Evolutionary conservation across 345 rosid genomes (phyloP).

Genomic region (Sapria himalayana): DNA sequence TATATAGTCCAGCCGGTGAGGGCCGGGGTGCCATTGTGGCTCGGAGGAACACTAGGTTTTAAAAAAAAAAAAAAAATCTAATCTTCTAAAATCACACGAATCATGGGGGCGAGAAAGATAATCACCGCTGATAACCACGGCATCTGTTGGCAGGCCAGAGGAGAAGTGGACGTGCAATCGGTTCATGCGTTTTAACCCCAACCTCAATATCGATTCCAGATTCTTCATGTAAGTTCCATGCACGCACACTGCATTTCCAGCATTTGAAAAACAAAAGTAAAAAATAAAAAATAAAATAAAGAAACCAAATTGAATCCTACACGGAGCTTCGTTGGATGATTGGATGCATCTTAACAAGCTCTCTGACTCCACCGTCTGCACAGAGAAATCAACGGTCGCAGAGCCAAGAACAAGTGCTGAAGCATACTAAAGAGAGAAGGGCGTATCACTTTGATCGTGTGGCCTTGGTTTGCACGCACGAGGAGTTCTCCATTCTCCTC

Average conservation of each 20-base stretch:
- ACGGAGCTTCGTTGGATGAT: constrained; percentile 52
- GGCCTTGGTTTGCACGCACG: constrained; percentile 94
- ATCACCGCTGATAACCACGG: constrained; percentile 67
- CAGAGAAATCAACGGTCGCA: constrained; percentile 2
- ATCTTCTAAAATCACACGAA: too few species aligned
- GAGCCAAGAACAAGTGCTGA: not conserved
- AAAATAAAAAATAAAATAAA: not conserved
- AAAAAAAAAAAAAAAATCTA: too few species aligned
- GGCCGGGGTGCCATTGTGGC: too few species aligned
- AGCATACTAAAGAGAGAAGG: not conserved
- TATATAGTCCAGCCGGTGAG: too few species aligned
- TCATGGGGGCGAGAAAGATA: too few species aligned
- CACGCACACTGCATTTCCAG: constrained; percentile 41
- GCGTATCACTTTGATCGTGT: constrained; percentile 34
- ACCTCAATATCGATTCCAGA: constrained; percentile 49
- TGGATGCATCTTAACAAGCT: constrained; percentile 50
- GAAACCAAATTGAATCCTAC: constrained; percentile 9
- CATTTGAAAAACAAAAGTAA: constrained; percentile 1
- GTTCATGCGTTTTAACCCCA: constrained; percentile 67
- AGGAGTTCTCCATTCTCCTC: constrained; percentile 62
- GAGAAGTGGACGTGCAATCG: constrained; percentile 83
- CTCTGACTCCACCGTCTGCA: constrained; percentile 60
- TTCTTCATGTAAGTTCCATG: constrained; percentile 75
- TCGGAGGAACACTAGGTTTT: too few species aligned
- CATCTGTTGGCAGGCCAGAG: constrained; percentile 62